Base-by-base conservation (phyloP, 345 rosid species). In the Aquilaria sinensis region DNA sequence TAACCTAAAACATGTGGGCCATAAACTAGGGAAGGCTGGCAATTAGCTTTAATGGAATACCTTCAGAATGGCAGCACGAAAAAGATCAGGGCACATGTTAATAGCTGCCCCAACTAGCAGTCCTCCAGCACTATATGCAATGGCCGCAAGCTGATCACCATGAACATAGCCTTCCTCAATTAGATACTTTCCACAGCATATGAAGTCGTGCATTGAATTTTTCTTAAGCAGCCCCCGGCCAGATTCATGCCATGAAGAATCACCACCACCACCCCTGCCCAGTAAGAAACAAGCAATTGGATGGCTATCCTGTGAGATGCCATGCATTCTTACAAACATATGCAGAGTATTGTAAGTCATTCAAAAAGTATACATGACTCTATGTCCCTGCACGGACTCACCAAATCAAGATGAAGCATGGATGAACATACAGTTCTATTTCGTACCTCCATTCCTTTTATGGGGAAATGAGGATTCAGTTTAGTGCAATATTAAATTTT, bases 181-280 rank as follows among this genome's bases (percentile, higher is more conserved):
- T 34, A 92, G 70, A 69, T 78, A 85, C 4, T 74, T 71, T 6
- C 84, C 87, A 57, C 96, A 83, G 52, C 82, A 72, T 64, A 78
- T 57, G 56, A 85, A 87, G 68, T 92, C 98, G 65, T 78, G 61
- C 57, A 92, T 70, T 33, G 98, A 92, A 72, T 85, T 92, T 33
- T 37, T 72, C 74, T 92, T 89, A 69, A 68, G 51, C 50, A 81
- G 62, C 60, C 90, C 75, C 47, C 74, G 75, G 29, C 97, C 98
- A 2, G 80, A 81, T 81, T 80, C 79, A 78, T 89, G 98, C 97
- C 98, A 92, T 30, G 81, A 75, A 67, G 83, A 70, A 67, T 84
- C 89, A 31, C 65, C 67, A 51, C 78, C 83, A 13, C 97, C 96
- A 31, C 96, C 96, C 73, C 89, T 81, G 84, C 54, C 46, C 71